These are phyloP conservation scores for Entonaema liquescens DNA, from an alignment of 495 filamentous ascomycete genomes.

Conservation along the genomic window DNA sequence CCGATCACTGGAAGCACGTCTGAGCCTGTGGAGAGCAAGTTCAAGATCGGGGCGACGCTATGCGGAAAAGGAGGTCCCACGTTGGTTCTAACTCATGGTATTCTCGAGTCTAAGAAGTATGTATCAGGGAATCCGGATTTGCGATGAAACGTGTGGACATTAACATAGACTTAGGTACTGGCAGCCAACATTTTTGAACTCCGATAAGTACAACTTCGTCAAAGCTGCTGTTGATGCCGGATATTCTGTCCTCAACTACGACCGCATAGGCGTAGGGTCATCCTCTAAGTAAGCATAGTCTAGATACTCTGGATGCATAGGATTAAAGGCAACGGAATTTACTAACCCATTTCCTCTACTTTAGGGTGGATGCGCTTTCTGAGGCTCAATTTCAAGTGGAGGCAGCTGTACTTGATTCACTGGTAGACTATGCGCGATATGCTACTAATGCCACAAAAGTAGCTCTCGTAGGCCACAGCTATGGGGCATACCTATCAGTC, in stretches of 20 bases:
- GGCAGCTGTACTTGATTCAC: slow-evolving; percentile 38
- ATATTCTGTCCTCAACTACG: slow-evolving; percentile 63
- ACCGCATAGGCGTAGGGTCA: slow-evolving; percentile 66
- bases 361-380: slow-evolving; percentile 27
- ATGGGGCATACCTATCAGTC: slow-evolving; percentile 41
- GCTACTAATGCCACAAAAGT: slow-evolving; percentile 36
- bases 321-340: background rate
- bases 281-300: slow-evolving; percentile 53
- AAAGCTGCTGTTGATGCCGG: slow-evolving; percentile 60
- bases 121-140: background rate
- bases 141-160: background rate
- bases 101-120: slow-evolving; percentile 44
- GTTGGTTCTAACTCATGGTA: slow-evolving; percentile 40
- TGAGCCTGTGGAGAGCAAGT: slow-evolving; percentile 32
- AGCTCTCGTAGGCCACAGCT: slow-evolving; percentile 46
- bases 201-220: slow-evolving; percentile 65
- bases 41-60: slow-evolving; percentile 36
- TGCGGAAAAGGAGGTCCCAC: slow-evolving; percentile 38
- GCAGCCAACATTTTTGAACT: slow-evolving; percentile 23
- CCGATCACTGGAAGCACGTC: slow-evolving; percentile 28
- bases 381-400: slow-evolving; percentile 46
- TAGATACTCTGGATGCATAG: too few relatives aligned
- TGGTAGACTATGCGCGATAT: slow-evolving; percentile 38
- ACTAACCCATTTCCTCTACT: background rate
- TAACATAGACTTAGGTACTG: slow-evolving; percentile 34